A percentile compares a stretch with the other conserved stretches of the same genome.
These are phyloP conservation scores for Sclerospora graminicola DNA, from an alignment of 352 stramenopile genomes.

Conservation along the genomic window DNA sequence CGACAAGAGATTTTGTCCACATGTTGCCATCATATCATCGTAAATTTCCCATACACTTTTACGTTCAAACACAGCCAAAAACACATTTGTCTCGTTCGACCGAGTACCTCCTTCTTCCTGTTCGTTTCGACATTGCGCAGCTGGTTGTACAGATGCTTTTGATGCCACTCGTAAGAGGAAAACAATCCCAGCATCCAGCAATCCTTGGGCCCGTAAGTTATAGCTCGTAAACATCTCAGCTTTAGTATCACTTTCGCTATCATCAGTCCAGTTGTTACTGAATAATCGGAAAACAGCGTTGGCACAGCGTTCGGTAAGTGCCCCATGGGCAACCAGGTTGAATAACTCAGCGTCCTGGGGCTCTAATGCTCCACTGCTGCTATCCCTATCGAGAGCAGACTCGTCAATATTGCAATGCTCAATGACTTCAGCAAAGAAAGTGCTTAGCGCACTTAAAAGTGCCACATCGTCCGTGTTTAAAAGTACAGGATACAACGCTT, in stretches of 20 bases:
- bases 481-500: constrained; percentile 37
- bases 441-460: constrained; percentile 42
- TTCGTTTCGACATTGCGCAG: no score
- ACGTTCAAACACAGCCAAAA: constrained; percentile 33
- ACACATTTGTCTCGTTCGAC: constrained; percentile 29
- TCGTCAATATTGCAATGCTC: constrained; percentile 40
- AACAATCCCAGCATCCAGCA: constrained; percentile 54
- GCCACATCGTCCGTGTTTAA: constrained; percentile 21
- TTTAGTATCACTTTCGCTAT: constrained; percentile 13
- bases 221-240: constrained; percentile 54
- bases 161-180: constrained; percentile 51
- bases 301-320: constrained; percentile 20
- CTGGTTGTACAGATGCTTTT: constrained; percentile 29
- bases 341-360: no score
- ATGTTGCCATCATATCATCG: constrained; percentile 29
- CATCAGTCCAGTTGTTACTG: constrained; percentile 15
- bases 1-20: constrained; percentile 59
- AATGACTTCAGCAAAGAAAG: constrained; percentile 55
- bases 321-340: constrained; percentile 37
- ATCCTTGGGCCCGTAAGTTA: constrained; percentile 51
- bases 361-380: constrained; percentile 4
- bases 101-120: no score
- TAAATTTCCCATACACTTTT: constrained; percentile 41
- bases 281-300: constrained; percentile 42
- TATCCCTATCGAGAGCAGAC: constrained; percentile 14